Conservation (phyloP, 306 rosid species). For the Dalbergia cochinchinensis region DNA sequence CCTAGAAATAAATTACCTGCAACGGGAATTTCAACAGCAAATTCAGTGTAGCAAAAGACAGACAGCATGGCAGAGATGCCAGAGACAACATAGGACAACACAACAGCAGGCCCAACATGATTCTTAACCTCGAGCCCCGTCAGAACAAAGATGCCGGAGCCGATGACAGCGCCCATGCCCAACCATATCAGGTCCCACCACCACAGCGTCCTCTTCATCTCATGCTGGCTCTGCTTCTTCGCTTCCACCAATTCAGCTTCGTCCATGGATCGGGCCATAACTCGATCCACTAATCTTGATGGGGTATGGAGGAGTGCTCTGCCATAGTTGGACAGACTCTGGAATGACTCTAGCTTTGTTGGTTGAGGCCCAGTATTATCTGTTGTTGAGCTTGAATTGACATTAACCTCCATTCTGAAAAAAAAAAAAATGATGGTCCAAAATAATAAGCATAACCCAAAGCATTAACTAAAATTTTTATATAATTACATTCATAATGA, state of each 20-base stretch:
- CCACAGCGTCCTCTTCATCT: constrained; percentile 59
- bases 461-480: too few species aligned
- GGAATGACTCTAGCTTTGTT: constrained; percentile 44
- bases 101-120: constrained; percentile 73
- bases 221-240: constrained; percentile 46
- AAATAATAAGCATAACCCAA: not conserved
- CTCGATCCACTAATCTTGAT: constrained; percentile 30
- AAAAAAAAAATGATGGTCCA: not conserved
- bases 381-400: not conserved
- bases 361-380: not conserved
- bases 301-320: constrained; percentile 45
- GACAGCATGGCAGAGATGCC: constrained; percentile 82
- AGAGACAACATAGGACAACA: constrained; percentile 65
- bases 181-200: constrained; percentile 79
- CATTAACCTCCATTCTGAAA: constrained; percentile 37
- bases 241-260: constrained; percentile 49
- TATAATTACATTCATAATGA: too few species aligned
- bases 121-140: constrained; percentile 63
- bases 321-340: constrained; percentile 6
- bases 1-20: constrained; percentile 51
- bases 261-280: constrained; percentile 41
- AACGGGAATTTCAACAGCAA: constrained; percentile 78
- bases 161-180: constrained; percentile 78
- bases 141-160: constrained; percentile 78
- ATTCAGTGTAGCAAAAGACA: constrained; percentile 82